Percentiles rank a stretch among this genome's conserved stretches.
phyloP scores from a whole-genome alignment of 495 filamentous ascomycete genomes.

The Tuber calosporum region DNA sequence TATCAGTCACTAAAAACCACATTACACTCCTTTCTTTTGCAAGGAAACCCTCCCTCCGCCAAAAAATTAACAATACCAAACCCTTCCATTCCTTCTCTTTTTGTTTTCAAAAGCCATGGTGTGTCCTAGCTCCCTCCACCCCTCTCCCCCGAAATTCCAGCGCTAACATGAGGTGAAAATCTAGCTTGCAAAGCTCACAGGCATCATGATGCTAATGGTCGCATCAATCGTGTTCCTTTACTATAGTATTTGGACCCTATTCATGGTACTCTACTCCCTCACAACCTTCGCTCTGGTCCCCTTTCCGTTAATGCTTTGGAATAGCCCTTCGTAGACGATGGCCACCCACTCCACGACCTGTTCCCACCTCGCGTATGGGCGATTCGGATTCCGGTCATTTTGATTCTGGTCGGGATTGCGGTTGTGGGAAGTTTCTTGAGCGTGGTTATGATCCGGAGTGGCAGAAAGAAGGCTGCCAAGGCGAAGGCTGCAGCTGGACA shows the following conservation, averaged over 20 bases:
- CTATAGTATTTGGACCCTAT: slow-evolving; percentile 94
- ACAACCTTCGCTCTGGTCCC: background rate
- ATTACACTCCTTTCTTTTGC: background rate
- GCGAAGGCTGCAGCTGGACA: slow-evolving; percentile 64
- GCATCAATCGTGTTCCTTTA: slow-evolving; percentile 95
- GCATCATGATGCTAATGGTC: slow-evolving; percentile 94
- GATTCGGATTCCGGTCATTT: slow-evolving; percentile 94
- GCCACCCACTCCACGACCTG: slow-evolving; percentile 85
- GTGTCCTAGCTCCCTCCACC: background rate
- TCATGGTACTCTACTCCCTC: slow-evolving; percentile 62
- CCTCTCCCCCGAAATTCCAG: background rate
- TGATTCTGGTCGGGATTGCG: slow-evolving; percentile 81
- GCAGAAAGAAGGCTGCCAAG: slow-evolving; percentile 93
- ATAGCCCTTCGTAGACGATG: slow-evolving; percentile 92
- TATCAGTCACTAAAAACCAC: background rate
- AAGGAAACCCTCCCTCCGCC: background rate
- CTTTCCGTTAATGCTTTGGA: slow-evolving; percentile 14
- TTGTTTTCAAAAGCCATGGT: background rate
- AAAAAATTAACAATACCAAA: background rate
- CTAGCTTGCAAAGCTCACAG: slow-evolving; percentile 91
- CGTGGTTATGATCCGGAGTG: slow-evolving; percentile 98
- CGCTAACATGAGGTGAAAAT: background rate
- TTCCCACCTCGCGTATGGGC: slow-evolving; percentile 98
- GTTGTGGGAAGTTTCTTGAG: slow-evolving; percentile 94
- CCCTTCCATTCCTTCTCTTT: background rate